These are phyloP conservation scores for Tetradesmus obliquus DNA, from an alignment of 139 green algal genomes.

Conservation along the genomic window DNA sequence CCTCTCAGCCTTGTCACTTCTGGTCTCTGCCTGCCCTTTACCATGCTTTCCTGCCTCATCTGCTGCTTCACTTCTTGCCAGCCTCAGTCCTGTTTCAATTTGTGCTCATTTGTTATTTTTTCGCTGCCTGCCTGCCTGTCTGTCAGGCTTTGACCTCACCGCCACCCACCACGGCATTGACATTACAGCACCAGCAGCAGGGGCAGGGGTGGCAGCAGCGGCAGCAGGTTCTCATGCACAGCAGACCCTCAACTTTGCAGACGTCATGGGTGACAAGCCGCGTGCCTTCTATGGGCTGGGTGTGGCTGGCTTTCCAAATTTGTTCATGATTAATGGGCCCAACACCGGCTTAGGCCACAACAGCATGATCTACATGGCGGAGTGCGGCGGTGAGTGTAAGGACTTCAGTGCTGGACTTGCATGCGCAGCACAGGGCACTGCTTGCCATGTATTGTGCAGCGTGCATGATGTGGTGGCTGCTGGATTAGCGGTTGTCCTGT, in stretches of 20 bases:
- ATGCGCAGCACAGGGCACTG: no score
- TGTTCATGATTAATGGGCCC: conserved; percentile 16
- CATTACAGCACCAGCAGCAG: neutral
- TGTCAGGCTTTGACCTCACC: conserved; percentile 18
- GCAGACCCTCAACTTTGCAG: neutral
- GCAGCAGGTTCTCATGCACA: neutral
- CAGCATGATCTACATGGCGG: conserved; percentile 34
- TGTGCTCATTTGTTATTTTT: no score
- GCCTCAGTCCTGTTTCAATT: no score
- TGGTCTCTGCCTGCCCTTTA: neutral
- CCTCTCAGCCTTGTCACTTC: no score
- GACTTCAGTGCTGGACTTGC: no score
- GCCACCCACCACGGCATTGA: neutral
- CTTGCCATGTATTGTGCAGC: no score
- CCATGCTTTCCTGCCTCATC: neutral
- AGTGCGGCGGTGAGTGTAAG: neutral
- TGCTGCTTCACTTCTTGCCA: no score
- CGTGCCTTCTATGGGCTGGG: neutral
- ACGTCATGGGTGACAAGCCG: neutral
- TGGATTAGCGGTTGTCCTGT: no score
- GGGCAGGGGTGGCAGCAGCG: no score
- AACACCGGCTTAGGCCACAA: conserved; percentile 31
- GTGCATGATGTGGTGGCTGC: no score
- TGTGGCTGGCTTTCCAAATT: conserved; percentile 19
- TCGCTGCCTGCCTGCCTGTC: no score